phyloP scores from a whole-genome alignment of 139 green algal genomes.

The Chlorella sorokiniana region DNA sequence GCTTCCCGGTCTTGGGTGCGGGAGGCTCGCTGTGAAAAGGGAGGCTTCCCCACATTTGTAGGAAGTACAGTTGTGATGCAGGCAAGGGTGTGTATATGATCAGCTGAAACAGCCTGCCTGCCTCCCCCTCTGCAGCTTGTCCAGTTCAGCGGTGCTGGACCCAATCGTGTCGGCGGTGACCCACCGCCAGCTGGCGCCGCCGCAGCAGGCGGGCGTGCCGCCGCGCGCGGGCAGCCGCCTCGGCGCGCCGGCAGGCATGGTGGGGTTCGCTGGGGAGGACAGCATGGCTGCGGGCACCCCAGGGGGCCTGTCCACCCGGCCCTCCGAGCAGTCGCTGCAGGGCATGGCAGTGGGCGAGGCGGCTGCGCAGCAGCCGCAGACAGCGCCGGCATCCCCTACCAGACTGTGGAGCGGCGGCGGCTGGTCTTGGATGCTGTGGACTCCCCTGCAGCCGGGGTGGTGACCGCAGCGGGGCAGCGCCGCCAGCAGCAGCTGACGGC shows the following conservation, averaged over 20 bases:
- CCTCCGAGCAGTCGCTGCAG: slow-evolving; percentile 15
- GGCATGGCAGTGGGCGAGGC: background rate
- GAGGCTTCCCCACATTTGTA: too few species aligned
- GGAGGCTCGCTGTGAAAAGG: too few species aligned
- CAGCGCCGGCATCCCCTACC: background rate
- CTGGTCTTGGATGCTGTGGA: slow-evolving; percentile 1
- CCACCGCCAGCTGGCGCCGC: slow-evolving; percentile 22
- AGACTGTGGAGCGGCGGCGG: slow-evolving; percentile 29
- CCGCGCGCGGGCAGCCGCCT: background rate
- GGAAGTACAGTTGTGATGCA: too few species aligned
- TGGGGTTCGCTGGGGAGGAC: background rate
- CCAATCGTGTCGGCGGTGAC: slow-evolving; percentile 33
- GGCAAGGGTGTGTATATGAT: too few species aligned
- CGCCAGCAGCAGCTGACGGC: slow-evolving; percentile 11
- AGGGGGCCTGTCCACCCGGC: background rate
- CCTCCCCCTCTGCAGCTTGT: slow-evolving; percentile 4
- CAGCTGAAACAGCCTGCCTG: background rate
- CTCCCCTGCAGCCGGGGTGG: background rate
- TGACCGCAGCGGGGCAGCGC: background rate
- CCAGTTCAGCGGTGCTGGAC: slow-evolving; percentile 23
- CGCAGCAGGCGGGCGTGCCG: slow-evolving; percentile 6
- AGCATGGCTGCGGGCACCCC: background rate
- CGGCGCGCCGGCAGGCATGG: background rate
- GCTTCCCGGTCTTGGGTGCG: too few species aligned
- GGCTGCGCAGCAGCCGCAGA: background rate